Conservation (phyloP, 441 rosid species). For the Cnidoscolus chayamansa region DNA sequence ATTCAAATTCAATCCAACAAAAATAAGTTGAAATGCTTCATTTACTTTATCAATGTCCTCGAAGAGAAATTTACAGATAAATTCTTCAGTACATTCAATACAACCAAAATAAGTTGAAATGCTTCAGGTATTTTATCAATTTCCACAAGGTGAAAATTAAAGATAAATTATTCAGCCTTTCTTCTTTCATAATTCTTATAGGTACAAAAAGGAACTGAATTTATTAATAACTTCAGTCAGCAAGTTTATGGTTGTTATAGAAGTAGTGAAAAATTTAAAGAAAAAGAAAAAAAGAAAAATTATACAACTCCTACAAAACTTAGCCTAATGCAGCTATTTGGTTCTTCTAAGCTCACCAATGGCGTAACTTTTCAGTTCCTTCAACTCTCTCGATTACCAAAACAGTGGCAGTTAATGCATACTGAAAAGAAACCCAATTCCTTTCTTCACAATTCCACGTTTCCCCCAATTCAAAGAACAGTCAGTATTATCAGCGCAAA, state of each 20-base stretch:
- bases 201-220: neutral
- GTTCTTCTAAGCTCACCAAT: neutral
- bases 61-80: neutral
- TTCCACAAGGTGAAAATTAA: neutral
- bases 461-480: no score
- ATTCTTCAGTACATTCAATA: neutral
- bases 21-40: no score
- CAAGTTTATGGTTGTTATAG: neutral
- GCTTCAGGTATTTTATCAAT: neutral
- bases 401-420: neutral
- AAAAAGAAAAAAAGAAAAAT: no score
- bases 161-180: neutral
- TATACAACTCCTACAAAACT: neutral
- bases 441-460: neutral
- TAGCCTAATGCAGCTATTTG: neutral
- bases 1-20: no score
- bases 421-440: neutral
- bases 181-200: neutral
- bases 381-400: no score
- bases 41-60: neutral
- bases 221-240: neutral
- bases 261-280: no score
- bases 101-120: no score
- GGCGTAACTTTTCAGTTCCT: neutral
- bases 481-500: no score